These are phyloP conservation scores for Aspergillus sclerotiicarbonarius DNA, from an alignment of 495 filamentous ascomycete species.

Conservation along the genomic window DNA sequence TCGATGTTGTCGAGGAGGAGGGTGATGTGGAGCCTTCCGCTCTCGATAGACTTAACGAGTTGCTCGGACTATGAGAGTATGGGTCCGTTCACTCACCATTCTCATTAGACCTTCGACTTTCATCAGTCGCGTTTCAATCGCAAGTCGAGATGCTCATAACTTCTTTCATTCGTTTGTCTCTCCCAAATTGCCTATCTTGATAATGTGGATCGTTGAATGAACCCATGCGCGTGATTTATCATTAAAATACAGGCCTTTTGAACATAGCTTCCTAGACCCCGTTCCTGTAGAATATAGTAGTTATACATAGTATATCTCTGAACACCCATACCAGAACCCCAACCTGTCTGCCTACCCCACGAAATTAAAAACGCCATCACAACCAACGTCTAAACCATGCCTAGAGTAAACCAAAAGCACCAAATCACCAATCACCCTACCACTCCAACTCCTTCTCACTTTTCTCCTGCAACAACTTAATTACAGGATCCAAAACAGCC, in stretches of 20 bases:
- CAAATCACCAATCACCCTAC: slow-evolving; percentile 29
- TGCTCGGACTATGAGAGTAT: slow-evolving; percentile 16
- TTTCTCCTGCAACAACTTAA: slow-evolving; percentile 53
- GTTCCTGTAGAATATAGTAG: background rate
- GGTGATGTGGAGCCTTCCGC: slow-evolving; percentile 26
- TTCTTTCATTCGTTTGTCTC: background rate
- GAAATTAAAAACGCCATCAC: background rate
- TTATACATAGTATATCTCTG: too few species aligned
- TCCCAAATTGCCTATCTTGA: background rate
- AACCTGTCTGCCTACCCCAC: background rate
- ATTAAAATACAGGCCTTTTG: background rate
- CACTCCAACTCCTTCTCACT: slow-evolving; percentile 42
- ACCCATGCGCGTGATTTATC: background rate
- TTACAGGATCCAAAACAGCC: slow-evolving; percentile 53
- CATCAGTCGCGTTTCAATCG: background rate
- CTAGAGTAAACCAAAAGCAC: background rate
- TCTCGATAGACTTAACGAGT: slow-evolving; percentile 24
- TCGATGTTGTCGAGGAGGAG: slow-evolving; percentile 31
- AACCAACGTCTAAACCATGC: background rate
- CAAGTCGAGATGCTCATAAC: background rate
- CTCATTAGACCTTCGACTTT: background rate
- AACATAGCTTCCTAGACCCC: background rate
- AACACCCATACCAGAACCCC: too few species aligned
- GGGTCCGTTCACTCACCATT: background rate
- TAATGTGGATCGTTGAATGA: background rate